phyloP scores from a whole-genome alignment of 1,284 basidiomycete species.

The Ceratorhiza oryzae-sativae region DNA sequence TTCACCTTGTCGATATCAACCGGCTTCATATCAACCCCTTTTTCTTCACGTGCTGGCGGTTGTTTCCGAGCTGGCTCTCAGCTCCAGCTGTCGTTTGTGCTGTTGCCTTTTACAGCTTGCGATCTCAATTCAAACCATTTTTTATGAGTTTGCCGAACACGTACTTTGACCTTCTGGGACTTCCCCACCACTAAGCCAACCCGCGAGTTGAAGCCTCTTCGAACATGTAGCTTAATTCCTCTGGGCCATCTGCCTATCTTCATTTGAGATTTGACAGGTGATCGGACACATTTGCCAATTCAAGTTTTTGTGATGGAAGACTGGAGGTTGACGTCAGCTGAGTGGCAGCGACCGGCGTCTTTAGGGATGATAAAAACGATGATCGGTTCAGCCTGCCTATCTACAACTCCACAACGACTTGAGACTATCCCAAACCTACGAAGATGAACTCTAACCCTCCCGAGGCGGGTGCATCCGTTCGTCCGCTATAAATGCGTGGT shows the following conservation, averaged over 20 bases:
- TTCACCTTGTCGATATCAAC: conserved; percentile 8
- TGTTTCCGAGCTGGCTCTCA: conserved; percentile 34
- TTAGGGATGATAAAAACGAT: background rate
- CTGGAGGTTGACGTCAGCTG: conserved; percentile 11
- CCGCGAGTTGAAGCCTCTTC: no score
- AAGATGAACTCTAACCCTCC: conserved; percentile 27
- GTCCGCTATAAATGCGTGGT: background rate
- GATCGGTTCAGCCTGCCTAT: no score
- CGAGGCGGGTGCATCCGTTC: background rate
- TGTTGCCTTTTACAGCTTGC: background rate
- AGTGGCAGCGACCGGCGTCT: background rate
- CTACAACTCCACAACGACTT: conserved; percentile 8
- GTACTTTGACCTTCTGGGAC: no score
- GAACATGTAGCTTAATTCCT: no score
- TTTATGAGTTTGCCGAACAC: background rate
- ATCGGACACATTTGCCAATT: background rate
- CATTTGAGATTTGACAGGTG: background rate
- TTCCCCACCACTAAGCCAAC: no score
- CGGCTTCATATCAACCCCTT: background rate
- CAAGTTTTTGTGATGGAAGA: background rate
- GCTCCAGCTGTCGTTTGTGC: conserved; percentile 17
- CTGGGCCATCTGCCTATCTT: background rate
- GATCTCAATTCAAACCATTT: background rate
- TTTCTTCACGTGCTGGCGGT: conserved; percentile 1
- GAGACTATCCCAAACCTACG: background rate